These are phyloP conservation scores for Actinomortierella ambigua DNA, from an alignment of 371 early-diverging fungal species.

Conservation along the genomic window DNA sequence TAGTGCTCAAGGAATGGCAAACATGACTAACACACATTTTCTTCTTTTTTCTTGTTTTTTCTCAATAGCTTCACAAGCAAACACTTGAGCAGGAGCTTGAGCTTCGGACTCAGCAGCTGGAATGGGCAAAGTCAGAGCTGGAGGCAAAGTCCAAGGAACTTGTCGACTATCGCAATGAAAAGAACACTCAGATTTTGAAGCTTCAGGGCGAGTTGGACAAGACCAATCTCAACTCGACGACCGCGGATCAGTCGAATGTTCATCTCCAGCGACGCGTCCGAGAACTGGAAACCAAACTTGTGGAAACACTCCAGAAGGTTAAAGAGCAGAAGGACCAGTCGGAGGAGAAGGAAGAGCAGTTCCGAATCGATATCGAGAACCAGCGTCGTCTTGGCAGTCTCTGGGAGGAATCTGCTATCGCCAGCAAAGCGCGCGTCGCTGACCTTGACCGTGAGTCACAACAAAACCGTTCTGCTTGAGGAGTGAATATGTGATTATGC, in stretches of 20 bases:
- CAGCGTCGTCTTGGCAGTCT: slow-evolving; percentile 64
- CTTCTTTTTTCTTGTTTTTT: no score
- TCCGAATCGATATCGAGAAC: slow-evolving; percentile 69
- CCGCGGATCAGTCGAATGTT: slow-evolving; percentile 17
- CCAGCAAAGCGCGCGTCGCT: slow-evolving; percentile 52
- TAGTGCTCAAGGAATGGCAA: no score
- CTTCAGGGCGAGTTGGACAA: slow-evolving; percentile 38
- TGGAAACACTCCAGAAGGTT: slow-evolving; percentile 50
- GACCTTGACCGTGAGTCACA: slow-evolving; percentile 51
- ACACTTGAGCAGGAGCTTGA: slow-evolving; percentile 38
- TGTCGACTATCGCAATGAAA: slow-evolving; percentile 23
- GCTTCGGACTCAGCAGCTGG: slow-evolving; percentile 31
- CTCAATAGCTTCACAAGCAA: slow-evolving; percentile 40
- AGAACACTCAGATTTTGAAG: slow-evolving; percentile 26
- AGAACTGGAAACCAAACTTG: slow-evolving; percentile 53
- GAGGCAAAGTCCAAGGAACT: slow-evolving; percentile 34
- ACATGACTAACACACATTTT: no score
- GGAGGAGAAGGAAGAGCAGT: slow-evolving; percentile 60
- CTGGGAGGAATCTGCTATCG: slow-evolving; percentile 58
- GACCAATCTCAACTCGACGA: slow-evolving; percentile 21
- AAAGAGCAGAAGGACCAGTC: slow-evolving; percentile 56
- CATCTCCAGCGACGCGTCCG: slow-evolving; percentile 47
- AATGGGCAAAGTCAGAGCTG: slow-evolving; percentile 27
- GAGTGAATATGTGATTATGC: background rate
- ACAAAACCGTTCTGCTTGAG: background rate